Base-by-base conservation (phyloP, 208 protist species). In the Crithidia mellificae region DNA sequence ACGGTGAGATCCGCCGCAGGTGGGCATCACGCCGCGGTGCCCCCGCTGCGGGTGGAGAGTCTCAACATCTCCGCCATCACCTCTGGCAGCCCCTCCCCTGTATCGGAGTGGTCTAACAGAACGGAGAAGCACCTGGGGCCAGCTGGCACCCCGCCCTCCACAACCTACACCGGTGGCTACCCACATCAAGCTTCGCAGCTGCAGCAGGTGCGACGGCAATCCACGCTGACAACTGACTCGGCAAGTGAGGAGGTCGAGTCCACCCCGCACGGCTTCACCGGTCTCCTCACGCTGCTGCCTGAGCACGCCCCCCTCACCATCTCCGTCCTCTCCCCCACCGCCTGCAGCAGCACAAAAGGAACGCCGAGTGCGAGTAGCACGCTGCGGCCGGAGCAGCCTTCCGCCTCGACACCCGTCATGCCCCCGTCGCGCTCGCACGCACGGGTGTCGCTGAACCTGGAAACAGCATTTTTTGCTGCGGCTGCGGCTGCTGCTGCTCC, bases 51-150 rank as follows among this genome's bases (percentile, higher is more conserved):
- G 0, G 41, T 24, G 6, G 59, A 54, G 24, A 67, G 51, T 27
- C 59, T 63, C 41, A 51, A 17, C 27, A 11, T 67, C 29, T 73
- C 68, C 30, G 43, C 32, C 52, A 56, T 74, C 25, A 12, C 27
- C 7, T 74, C 68, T 12, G 59, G 59, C 25, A 55, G 8, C 29
- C 52, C 59, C 8, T 74, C 68, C 17, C 59, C 68, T 24, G 20
- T 39, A 6, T 63, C 59, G 14, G 41, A 59, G 38, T 55, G 41
- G 68, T 67, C 58, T 0, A 62, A 67, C 51, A 61, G 54, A n/a
- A 62, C 59, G 11, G 36, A 30, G 68, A 59, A 62, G 59, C 19
- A 61, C 47, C 47, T 2, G 36, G 34, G 44, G 22, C 55, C 39
- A 20, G 12, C 25, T 22, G 29, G 39, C 66, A 24, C 52, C 49